These are phyloP conservation scores for Castanopsis chinensis DNA, from an alignment of 306 rosid species.

Conservation along the genomic window DNA sequence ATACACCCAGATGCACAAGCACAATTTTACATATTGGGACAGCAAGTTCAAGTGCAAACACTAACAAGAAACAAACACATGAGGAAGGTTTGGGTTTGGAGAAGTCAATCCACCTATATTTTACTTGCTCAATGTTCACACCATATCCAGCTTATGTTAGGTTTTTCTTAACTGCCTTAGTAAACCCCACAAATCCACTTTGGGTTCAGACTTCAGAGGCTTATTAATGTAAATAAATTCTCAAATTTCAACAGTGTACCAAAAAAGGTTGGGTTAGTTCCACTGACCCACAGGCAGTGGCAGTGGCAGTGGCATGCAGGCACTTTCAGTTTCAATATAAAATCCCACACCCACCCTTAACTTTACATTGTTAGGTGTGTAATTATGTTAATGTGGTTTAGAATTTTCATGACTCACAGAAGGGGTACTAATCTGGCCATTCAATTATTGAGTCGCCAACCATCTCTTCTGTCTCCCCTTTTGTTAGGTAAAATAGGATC, in stretches of 20 bases:
- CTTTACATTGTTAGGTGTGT: conserved; percentile 28
- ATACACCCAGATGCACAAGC: not conserved
- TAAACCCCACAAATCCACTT: not conserved
- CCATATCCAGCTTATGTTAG: not conserved
- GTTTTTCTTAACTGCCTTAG: not conserved
- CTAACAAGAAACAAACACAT: not conserved
- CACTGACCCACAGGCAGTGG: not conserved
- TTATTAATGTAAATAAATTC: too few species aligned
- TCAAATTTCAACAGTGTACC: not conserved
- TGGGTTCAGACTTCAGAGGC: not conserved
- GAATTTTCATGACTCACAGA: too few species aligned
- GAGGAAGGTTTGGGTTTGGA: not conserved
- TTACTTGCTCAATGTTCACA: not conserved
- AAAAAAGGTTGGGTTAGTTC: not conserved
- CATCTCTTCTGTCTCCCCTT: conserved; percentile 10
- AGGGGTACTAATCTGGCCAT: too few species aligned
- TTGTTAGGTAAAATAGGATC: conserved; percentile 28
- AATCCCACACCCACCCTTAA: not conserved
- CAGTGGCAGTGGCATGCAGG: not conserved
- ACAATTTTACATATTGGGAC: conserved; percentile 1
- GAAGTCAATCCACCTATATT: not conserved
- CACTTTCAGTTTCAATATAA: not conserved
- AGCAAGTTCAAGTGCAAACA: conserved; percentile 7
- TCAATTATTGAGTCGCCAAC: not conserved
- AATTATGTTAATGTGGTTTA: not conserved